Evolutionary conservation across 2,329 filamentous ascomycete species (phyloP), one percentile per base, ranked within the genome.

Genomic region (Fusarium sterilihyphosum): DNA sequence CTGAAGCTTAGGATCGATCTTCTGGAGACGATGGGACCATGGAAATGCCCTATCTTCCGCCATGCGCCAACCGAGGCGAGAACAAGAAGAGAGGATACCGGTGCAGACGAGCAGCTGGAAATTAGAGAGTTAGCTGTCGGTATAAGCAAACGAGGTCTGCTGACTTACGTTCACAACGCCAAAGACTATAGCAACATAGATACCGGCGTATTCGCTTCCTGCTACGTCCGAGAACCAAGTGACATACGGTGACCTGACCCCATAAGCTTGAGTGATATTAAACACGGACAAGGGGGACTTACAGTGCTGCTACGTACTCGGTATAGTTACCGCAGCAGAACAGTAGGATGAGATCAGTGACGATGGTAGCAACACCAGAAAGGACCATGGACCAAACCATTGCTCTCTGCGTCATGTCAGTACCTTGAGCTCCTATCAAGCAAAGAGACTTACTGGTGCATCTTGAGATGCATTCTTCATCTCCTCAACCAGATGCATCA

Each of bases 401-500:
- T 0, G 69, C 69, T 46, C 66, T 60, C 69, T 71, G 4, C 5
- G 1, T 2, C 24, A 1, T 29, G 24, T 65, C 5, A 71, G 60
- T 8, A 33, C 1, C 2, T 12, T 17, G 0, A 8, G 0, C 4
- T 3, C 2, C 16, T 49, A 17, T 9, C 1, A 9, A 10, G 5
- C 0, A 4, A 3, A 8, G 14, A 3, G 1, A 26, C 24, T 56
- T 57, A 70, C 67, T 9, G 67, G 67, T 14, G 66, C 69, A 26
- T 65, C 61, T 54, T 26, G 54, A 5, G 52, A 44, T 5, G 69
- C 61, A 8, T 71, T 58, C 41, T 66, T 71, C 60, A 71, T 71
- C 66, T 71, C 69, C 11, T 71, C 69, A 6, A 66, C 61, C n/a
- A 71, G 12, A 24, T 71, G 69, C 60, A 71, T 65, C 52, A 71